A percentile compares a stretch with the other conserved stretches of the same genome.
Conservation (phyloP, 257 asterid species). For the Gentiana macrophylla region DNA sequence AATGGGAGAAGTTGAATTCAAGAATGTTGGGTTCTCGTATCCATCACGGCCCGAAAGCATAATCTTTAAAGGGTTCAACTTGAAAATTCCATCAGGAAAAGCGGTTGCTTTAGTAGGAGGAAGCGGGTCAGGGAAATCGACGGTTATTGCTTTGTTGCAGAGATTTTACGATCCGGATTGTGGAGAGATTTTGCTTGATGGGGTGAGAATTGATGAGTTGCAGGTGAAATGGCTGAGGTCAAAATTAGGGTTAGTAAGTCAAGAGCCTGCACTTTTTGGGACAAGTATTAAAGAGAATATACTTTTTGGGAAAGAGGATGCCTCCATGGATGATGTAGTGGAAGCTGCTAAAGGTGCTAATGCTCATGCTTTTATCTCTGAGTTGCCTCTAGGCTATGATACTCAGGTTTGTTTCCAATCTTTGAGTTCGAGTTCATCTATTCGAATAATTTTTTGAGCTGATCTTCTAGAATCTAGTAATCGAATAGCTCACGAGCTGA, state of each 20-base stretch:
- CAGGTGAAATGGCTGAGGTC: conserved; percentile 91
- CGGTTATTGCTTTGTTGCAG: conserved; percentile 69
- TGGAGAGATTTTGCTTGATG: conserved; percentile 72
- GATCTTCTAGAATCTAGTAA: no score
- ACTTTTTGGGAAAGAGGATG: conserved; percentile 85
- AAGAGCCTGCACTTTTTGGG: conserved; percentile 89
- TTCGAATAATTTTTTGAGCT: no score
- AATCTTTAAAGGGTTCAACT: conserved; percentile 55
- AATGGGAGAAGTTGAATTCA: conserved; percentile 63
- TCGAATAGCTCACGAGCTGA: no score
- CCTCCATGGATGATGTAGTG: conserved; percentile 57
- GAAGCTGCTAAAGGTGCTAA: conserved; percentile 88
- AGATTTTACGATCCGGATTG: conserved; percentile 73
- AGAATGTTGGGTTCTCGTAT: conserved; percentile 46
- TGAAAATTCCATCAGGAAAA: conserved; percentile 57
- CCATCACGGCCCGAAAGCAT: conserved; percentile 74
- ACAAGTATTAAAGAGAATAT: conserved; percentile 82
- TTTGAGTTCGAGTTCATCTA: no score
- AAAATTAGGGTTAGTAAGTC: conserved; percentile 93
- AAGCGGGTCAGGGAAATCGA: conserved; percentile 91
- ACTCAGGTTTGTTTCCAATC: conserved; percentile 48
- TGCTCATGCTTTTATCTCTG: conserved; percentile 79
- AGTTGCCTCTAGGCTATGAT: conserved; percentile 78
- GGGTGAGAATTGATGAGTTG: conserved; percentile 56
- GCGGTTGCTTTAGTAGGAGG: conserved; percentile 87